These are phyloP conservation scores for Linnemannia zychae DNA, from an alignment of 192 early-diverging fungal species.

Conservation along the genomic window DNA sequence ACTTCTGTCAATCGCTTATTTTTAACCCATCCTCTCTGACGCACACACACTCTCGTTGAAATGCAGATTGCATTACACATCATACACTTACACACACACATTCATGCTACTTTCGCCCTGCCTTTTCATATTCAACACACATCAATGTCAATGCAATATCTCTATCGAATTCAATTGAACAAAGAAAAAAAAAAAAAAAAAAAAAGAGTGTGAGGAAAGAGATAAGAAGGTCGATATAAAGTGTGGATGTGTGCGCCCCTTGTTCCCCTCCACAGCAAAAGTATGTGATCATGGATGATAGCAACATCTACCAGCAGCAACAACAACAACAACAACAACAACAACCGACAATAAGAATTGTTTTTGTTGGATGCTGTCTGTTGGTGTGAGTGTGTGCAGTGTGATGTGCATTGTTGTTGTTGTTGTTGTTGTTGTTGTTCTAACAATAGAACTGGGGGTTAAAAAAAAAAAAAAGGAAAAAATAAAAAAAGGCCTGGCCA, in stretches of 20 bases:
- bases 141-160: not conserved
- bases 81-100: not conserved
- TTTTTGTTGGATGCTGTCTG: not conserved
- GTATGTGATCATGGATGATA: no score
- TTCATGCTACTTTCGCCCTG: not conserved
- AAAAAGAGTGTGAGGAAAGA: not conserved
- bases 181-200: not conserved
- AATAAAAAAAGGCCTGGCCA: no score
- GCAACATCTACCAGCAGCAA: not conserved
- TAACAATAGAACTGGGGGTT: constrained; percentile 1
- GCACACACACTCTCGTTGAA: not conserved
- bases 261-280: not conserved
- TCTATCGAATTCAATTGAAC: not conserved
- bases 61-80: not conserved
- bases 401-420: constrained; percentile 1
- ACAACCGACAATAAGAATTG: not conserved
- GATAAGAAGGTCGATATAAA: not conserved
- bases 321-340: constrained; percentile 3
- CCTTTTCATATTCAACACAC: not conserved
- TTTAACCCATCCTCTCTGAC: not conserved
- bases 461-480: not conserved
- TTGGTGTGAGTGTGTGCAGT: not conserved
- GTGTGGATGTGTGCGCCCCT: not conserved
- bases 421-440: not conserved
- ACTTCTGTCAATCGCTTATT: not conserved